These are phyloP conservation scores for barley (Hordeum vulgare) DNA, from an alignment of 176 grass and related monocot genomes.

Conservation along the genomic window DNA sequence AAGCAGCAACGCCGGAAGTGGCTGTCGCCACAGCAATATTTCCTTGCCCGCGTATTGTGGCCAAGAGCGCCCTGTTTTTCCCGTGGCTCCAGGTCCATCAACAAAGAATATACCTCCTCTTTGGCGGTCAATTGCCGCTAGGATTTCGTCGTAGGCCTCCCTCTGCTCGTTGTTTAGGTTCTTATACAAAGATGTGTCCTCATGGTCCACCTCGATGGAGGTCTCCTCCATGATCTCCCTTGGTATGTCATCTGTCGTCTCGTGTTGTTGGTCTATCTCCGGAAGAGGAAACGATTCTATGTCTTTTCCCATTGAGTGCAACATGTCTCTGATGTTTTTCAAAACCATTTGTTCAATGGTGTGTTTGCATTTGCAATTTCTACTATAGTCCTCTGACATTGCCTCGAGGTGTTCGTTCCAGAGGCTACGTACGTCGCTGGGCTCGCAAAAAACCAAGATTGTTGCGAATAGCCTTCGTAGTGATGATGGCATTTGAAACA, in stretches of 20 bases:
- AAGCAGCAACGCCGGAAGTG: not conserved
- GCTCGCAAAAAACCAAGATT: no score
- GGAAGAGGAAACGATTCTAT: not conserved
- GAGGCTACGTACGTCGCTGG: not conserved
- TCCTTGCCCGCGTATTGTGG: no score
- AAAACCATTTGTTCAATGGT: not conserved
- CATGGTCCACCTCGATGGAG: not conserved
- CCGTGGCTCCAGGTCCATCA: no score
- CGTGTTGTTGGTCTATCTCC: not conserved
- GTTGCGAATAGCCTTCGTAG: no score
- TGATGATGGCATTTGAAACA: no score
- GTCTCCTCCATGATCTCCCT: not conserved
- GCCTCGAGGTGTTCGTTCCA: not conserved
- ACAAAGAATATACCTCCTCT: no score
- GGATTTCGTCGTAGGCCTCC: no score
- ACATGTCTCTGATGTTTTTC: not conserved
- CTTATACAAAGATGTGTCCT: not conserved
- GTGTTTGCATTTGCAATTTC: not conserved
- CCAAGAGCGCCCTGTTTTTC: no score
- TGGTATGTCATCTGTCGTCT: not conserved
- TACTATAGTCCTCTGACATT: not conserved
- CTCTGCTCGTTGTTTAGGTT: no score
- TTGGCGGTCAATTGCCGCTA: no score
- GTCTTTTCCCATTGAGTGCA: not conserved
- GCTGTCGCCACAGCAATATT: not conserved